These are phyloP conservation scores for Hypoxylon sp. DNA, from an alignment of 2,329 filamentous ascomycete species.

Conservation along the genomic window DNA sequence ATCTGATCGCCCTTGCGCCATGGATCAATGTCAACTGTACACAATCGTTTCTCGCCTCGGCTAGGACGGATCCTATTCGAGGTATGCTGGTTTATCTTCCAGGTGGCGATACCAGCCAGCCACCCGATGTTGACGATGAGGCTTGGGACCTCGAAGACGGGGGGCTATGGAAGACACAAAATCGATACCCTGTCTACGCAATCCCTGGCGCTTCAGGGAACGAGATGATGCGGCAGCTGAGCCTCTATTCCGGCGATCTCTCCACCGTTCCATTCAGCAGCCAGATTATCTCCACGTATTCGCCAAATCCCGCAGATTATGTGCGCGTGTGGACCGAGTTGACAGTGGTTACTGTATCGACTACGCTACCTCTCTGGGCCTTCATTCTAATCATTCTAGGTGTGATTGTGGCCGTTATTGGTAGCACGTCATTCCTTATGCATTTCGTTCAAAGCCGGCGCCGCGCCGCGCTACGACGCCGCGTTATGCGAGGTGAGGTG, in stretches of 20 bases:
- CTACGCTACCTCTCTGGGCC: constrained; percentile 82
- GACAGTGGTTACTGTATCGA: constrained; percentile 59
- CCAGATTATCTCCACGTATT: constrained; percentile 67
- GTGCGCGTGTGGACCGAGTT: constrained; percentile 71
- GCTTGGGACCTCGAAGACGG: constrained; percentile 79
- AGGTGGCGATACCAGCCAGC: constrained; percentile 67
- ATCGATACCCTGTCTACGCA: constrained; percentile 85
- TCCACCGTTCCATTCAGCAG: constrained; percentile 69
- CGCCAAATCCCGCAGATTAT: constrained; percentile 68
- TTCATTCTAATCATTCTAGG: constrained; percentile 79
- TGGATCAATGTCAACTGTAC: constrained; percentile 85
- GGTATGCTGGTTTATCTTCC: constrained; percentile 74
- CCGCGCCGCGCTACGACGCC: constrained; percentile 73
- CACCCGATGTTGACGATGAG: constrained; percentile 73
- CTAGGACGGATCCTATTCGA: constrained; percentile 69
- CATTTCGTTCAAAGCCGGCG: constrained; percentile 81
- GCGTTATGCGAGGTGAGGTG: constrained; percentile 82
- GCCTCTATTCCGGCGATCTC: constrained; percentile 82
- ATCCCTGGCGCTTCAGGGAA: constrained; percentile 76
- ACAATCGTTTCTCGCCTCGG: constrained; percentile 74
- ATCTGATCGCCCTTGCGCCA: constrained; percentile 84
- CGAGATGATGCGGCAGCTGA: constrained; percentile 77
- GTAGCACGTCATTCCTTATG: constrained; percentile 77
- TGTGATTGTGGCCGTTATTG: constrained; percentile 76
- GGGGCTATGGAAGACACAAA: constrained; percentile 77